phyloP scores from a whole-genome alignment of 2,329 filamentous ascomycete species.

The Fusarium liriodendri region DNA sequence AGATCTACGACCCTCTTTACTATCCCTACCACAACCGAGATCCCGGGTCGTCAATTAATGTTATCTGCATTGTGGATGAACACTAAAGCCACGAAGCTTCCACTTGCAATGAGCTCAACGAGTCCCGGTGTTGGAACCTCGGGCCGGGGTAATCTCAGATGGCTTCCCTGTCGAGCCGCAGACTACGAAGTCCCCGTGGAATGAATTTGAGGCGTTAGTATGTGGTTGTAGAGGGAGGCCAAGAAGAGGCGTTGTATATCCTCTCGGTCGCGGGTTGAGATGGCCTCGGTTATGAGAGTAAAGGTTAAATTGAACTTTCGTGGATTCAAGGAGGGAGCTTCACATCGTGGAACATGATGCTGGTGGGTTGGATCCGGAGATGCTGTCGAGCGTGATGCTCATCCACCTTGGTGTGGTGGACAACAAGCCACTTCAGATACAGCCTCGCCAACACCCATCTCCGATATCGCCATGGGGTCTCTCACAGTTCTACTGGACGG shows the following conservation, averaged over 20 bases:
- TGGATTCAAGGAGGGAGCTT: background rate
- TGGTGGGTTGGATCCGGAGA: background rate
- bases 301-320: background rate
- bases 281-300: background rate
- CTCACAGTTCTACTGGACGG: background rate
- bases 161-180: background rate
- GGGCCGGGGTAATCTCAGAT: conserved; percentile 11
- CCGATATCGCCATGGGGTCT: background rate
- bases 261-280: background rate
- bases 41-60: background rate
- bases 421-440: background rate
- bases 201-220: conserved; percentile 1
- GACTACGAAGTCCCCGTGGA: conserved; percentile 15
- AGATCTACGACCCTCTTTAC: conserved; percentile 23
- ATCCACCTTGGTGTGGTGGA: background rate
- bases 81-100: conserved; percentile 8
- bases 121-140: background rate
- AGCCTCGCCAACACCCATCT: background rate
- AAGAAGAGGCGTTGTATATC: background rate
- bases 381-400: background rate
- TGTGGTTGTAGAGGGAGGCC: conserved; percentile 1
- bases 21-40: background rate
- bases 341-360: background rate
- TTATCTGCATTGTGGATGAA: background rate
- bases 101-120: conserved; percentile 11